phyloP scores from a whole-genome alignment of 2,329 filamentous ascomycete species.

The Herpotrichia juniperi region DNA sequence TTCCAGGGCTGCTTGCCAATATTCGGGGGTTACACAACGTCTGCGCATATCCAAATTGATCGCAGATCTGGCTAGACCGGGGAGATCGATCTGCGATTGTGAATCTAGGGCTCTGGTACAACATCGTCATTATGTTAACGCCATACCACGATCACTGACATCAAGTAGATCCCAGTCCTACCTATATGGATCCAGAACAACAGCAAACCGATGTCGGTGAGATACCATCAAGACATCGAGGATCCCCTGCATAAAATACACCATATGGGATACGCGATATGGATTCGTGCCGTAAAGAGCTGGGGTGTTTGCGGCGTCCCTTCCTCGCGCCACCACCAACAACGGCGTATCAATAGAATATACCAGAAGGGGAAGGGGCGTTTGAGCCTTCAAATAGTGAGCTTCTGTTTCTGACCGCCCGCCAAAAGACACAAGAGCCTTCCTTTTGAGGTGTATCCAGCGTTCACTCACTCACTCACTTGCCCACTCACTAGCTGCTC shows the following conservation, averaged over 20 bases:
- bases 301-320: not conserved
- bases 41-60: not conserved
- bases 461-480: too few species aligned
- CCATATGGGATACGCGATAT: not conserved
- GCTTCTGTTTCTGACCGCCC: too few species aligned
- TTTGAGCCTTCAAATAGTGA: too few species aligned
- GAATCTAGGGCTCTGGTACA: not conserved
- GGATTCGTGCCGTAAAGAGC: not conserved
- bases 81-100: not conserved
- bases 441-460: too few species aligned
- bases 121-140: not conserved
- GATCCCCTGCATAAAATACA: not conserved
- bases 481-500: too few species aligned
- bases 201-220: not conserved
- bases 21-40: not conserved
- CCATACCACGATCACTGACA: not conserved
- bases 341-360: too few species aligned
- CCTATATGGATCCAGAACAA: not conserved
- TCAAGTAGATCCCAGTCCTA: not conserved
- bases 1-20: not conserved
- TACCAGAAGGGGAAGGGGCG: not conserved
- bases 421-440: too few species aligned
- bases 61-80: slow-evolving; percentile 38
- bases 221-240: not conserved
- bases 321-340: not conserved